Percentiles rank a stretch among this genome's conserved stretches.
phyloP scores from a whole-genome alignment of 352 stramenopile species.

The Thraustochytrium sp. region DNA sequence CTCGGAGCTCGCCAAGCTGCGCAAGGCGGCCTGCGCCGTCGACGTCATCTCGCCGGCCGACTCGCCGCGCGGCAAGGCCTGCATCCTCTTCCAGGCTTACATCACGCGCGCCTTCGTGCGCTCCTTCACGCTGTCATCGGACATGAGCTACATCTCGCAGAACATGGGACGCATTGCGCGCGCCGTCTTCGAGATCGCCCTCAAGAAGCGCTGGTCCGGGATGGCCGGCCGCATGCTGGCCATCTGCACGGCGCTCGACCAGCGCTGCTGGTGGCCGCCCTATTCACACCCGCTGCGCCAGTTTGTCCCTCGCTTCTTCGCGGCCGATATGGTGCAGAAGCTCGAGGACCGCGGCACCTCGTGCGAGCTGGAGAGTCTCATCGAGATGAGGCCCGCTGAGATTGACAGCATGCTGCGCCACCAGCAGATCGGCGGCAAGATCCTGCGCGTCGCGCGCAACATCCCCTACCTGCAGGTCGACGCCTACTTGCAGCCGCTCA shows the following conservation, averaged over 20 bases:
- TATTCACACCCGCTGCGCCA: slow-evolving; percentile 75
- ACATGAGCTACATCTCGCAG: slow-evolving; percentile 98
- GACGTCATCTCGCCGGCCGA: slow-evolving; percentile 79
- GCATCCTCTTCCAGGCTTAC: slow-evolving; percentile 90
- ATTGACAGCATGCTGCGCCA: slow-evolving; percentile 53
- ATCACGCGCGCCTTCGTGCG: slow-evolving; percentile 75
- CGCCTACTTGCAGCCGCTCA: slow-evolving; percentile 86
- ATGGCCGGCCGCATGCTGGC: slow-evolving; percentile 74
- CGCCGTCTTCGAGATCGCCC: slow-evolving; percentile 96
- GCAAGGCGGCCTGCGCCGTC: slow-evolving; percentile 74
- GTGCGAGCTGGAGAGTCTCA: slow-evolving; percentile 44
- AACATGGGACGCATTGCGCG: slow-evolving; percentile 93
- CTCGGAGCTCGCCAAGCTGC: slow-evolving; percentile 83
- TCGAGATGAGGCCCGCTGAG: slow-evolving; percentile 53
- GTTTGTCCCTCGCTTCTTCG: slow-evolving; percentile 65
- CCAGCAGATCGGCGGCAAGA: slow-evolving; percentile 53
- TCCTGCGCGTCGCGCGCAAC: slow-evolving; percentile 63
- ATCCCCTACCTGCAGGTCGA: slow-evolving; percentile 72
- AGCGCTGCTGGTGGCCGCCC: slow-evolving; percentile 94
- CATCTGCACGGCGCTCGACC: slow-evolving; percentile 93
- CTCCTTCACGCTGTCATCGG: slow-evolving; percentile 94
- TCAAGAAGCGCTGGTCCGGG: slow-evolving; percentile 55
- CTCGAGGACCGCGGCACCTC: slow-evolving; percentile 49
- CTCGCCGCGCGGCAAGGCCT: slow-evolving; percentile 88
- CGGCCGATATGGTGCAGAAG: slow-evolving; percentile 50